Percentiles rank a stretch among this genome's conserved stretches.
Evolutionary conservation across 2,329 filamentous ascomycete genomes (phyloP).

Genomic region (Chrysoporthe cubensis): DNA sequence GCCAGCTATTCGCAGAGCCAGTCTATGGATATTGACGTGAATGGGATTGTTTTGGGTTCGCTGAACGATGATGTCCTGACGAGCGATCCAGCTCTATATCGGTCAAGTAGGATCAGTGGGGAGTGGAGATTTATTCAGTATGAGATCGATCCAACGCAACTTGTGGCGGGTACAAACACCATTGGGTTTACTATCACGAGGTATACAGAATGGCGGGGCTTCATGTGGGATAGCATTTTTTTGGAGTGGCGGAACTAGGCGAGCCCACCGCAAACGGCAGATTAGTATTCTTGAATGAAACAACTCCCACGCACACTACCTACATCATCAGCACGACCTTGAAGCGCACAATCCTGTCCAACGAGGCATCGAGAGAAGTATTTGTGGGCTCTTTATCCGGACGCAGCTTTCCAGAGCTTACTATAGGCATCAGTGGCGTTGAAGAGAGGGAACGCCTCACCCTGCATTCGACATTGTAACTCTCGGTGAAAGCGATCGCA

Average conservation of each 20-base stretch:
- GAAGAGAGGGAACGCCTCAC: constrained; percentile 66
- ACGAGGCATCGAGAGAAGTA: too few relatives aligned
- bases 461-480: constrained; percentile 66
- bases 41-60: constrained; percentile 45
- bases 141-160: constrained; percentile 31
- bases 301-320: too few relatives aligned
- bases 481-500: constrained; percentile 66
- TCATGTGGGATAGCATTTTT: constrained; percentile 37
- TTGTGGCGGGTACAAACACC: constrained; percentile 34
- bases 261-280: too few relatives aligned
- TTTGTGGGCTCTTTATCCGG: too few relatives aligned
- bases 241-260: constrained; percentile 34
- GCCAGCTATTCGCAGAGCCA: constrained; percentile 49
- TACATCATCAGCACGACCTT: too few relatives aligned
- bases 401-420: neutral
- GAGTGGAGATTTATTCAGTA: constrained; percentile 53
- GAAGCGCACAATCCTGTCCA: too few relatives aligned
- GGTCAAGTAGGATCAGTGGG: constrained; percentile 50
- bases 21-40: constrained; percentile 52
- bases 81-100: constrained; percentile 51
- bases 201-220: constrained; percentile 36
- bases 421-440: constrained; percentile 48
- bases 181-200: constrained; percentile 35
- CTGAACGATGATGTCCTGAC: constrained; percentile 43
- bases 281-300: too few relatives aligned